Evolutionary conservation across 2,329 filamentous ascomycete species (phyloP), one percentile per base, ranked within the genome.

Genomic region (Harringtonia aguacate): DNA sequence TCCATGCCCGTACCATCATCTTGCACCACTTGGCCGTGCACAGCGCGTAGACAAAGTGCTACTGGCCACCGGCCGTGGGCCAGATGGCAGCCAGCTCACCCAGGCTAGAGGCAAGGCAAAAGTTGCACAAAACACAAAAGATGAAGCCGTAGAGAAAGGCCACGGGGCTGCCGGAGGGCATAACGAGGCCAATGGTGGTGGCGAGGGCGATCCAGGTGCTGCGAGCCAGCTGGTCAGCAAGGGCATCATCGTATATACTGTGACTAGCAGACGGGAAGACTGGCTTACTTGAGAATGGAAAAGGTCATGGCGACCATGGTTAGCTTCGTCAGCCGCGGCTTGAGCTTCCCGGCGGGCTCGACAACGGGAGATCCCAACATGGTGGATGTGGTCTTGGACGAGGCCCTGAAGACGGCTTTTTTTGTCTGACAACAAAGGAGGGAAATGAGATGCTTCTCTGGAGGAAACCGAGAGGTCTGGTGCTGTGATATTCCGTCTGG

Each of bases 61-160:
- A 74, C 57, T 79, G 75, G 0, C 75, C 75, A 3, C 78, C 59
- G 0, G 75, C 74, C 0, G 74, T 78, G 4, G 75, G 75, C 73
- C 78, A 77, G 49, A 66, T 69, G 49, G 71, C 76, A 53, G 66
- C 68, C 36, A 77, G 61, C 56, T 78, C 74, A 37, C 72, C 74
- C 35, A 77, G 60, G 4, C 72, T 76, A 3, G 74, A 66, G 27
- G 83, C 82, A 28, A 87, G 79, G 58, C 80, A 84, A 52, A 84
- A 61, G 53, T 84, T 81, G 59, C 86, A 82, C 46, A 73, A 50
- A n/a, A 78, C 83, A 30, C 86, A 79, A 35, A 66, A 64, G 28
- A 84, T 62, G 79, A 81, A 85, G 35, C 80, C 82, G 81, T 81
- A 85, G 57, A 86, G 79, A 55, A 86, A 77, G 56, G 77, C 75